Conservation (phyloP, 495 filamentous ascomycete genomes). For the Neurospora sp. region DNA sequence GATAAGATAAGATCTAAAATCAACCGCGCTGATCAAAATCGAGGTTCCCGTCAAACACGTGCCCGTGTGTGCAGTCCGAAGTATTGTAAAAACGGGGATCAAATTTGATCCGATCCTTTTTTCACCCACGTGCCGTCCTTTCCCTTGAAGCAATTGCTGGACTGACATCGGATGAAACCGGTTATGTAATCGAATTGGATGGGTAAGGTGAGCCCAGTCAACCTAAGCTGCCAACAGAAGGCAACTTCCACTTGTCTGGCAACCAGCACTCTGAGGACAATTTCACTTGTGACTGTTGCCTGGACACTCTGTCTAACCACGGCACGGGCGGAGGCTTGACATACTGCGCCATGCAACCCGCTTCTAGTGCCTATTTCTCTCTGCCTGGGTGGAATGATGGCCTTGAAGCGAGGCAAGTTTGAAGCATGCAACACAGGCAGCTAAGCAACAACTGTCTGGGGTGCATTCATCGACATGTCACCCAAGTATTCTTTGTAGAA, state of each 20-base stretch:
- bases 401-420: neutral
- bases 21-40: neutral
- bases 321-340: neutral
- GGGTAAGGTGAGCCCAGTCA: neutral
- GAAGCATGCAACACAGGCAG: neutral
- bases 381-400: neutral
- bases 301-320: neutral
- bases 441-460: neutral
- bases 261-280: neutral
- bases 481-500: neutral
- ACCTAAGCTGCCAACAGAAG: neutral
- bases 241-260: neutral
- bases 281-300: neutral
- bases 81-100: neutral
- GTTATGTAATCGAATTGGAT: neutral
- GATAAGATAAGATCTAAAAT: neutral
- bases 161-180: neutral
- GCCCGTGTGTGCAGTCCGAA: neutral
- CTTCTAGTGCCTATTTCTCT: neutral
- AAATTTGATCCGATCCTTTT: neutral
- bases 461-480: neutral
- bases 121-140: neutral
- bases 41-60: neutral
- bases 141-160: neutral
- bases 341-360: neutral